Evolutionary conservation across 2,329 filamentous ascomycete genomes (phyloP), one percentile per base, ranked within the genome.

Genomic region (Fusarium drepaniforme): DNA sequence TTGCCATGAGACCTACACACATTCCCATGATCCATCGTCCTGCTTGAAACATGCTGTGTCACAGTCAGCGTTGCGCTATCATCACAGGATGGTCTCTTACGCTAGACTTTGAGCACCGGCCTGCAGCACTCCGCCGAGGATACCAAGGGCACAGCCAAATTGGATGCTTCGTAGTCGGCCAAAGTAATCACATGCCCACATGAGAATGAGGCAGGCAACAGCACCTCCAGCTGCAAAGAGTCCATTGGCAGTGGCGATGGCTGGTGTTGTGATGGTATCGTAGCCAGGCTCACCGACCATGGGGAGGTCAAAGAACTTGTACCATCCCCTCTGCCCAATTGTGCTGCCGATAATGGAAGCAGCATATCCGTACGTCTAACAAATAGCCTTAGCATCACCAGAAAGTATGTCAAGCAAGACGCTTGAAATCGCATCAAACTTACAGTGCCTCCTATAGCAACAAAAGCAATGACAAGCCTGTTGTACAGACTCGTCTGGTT

Each of bases 281-380:
- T 88, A 88, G 60, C 86, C 87, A 0, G 80, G 79, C 65, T 87
- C 81, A 15, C 84, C 85, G 37, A 83, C 78, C 13, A 69, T 70
- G 1, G 87, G 86, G 12, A 89, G 82, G 51, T 85, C 74, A 75
- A 89, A 88, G 78, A 84, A 88, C 21, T 77, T 70, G 74, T 87
- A 89, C 86, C 86, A 89, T 71, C 86, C 86, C 5, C 87, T 86
- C 65, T 89, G 86, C 11, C 87, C 87, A 63, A 89, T 88, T 18
- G 87, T 89, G 66, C 85, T 87, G 44, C 84, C 82, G 42, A 89
- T 88, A 42, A 88, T 84, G 2, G 86, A 87, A 11, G 87, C 82
- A 63, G 83, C 85, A 72, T 88, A 88, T 25, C 87, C 87, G 71
- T 88, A 88, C 3, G 87, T 88, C 85, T 87, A 64, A 2, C 44